Evolutionary conservation across 495 filamentous ascomycete species (phyloP).

Genomic region (Monascus purpureus): DNA sequence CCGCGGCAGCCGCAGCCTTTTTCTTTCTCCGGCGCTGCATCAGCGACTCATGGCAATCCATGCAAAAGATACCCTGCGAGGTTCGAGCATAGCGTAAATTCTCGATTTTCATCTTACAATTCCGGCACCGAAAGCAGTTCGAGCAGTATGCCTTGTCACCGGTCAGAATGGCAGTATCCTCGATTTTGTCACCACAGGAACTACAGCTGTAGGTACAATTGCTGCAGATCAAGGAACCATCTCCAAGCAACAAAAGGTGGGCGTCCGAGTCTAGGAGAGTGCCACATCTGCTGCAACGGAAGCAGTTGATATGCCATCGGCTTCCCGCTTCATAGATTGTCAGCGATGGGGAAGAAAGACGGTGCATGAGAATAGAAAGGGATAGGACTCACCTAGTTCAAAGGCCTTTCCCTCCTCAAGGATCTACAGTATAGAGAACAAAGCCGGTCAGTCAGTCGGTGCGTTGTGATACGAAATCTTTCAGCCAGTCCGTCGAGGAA

Average conservation of each 20-base stretch:
- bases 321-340: constrained; percentile 58
- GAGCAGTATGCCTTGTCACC: constrained; percentile 99
- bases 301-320: constrained; percentile 99
- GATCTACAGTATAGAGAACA: constrained; percentile 43
- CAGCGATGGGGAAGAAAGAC: constrained; percentile 7
- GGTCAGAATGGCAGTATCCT: constrained; percentile 93
- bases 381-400: constrained; percentile 65
- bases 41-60: constrained; percentile 97
- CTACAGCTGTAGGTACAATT: constrained; percentile 99
- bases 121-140: constrained; percentile 91
- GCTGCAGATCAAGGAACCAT: constrained; percentile 96
- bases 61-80: constrained; percentile 98
- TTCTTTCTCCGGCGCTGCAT: constrained; percentile 94
- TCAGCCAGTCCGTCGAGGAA: no score
- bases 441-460: constrained; percentile 1
- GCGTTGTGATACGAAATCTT: no score
- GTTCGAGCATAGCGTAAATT: constrained; percentile 96
- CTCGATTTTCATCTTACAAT: constrained; percentile 97
- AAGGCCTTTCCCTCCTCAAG: constrained; percentile 98
- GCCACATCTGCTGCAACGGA: constrained; percentile 91
- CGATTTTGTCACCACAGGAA: constrained; percentile 94
- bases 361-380: neutral
- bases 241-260: constrained; percentile 90
- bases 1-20: constrained; percentile 43
- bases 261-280: constrained; percentile 96